Base-by-base conservation (phyloP, 176 grass and related monocot genomes). In the Eragrostis nindensis region DNA sequence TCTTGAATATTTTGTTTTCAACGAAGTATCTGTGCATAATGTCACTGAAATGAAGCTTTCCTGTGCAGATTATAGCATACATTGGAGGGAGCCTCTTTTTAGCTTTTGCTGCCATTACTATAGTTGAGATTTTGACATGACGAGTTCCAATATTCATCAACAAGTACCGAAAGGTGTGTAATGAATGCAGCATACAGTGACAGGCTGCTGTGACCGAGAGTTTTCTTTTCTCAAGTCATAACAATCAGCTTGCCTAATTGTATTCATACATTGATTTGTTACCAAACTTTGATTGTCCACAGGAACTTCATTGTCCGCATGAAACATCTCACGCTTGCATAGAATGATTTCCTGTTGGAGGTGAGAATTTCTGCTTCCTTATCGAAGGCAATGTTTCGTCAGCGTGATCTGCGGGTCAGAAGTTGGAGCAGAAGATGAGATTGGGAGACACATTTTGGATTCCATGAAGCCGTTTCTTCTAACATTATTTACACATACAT, bases 81-180 rank as follows among this genome's bases (percentile, higher is more conserved):
- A 80, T 95, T 90, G 96, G 96, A 84, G 96, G 96, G 53, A 83
- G 82, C 42, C 92, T 99, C 32, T 93, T 99, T 81, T 78, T 99
- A 84, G 92, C 90, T 50, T 99, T 95, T 90, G 96, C 96, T 48
- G 89, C 82, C 3, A 80, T 95, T 55, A 95, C 96, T 56, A 71
- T 99, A 68, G 24, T 91, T 52, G 96, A 99, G 85, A 99, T 99
- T 29, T 75, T 84, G 44, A 93, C 25, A 82, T 95, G 64, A 45
- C 22, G 61, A 26, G 71, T 66, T 57, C 41, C 66, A 72, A 55
- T 67, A 52, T 79, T 85, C 59, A 27, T 68, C 40, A 36, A 75
- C 62, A 74, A 24, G 38, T 65, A 64, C 42, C 19, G 9, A 71
- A 53, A 79, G 89, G 77, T 87, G 32, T 72, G 74, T 80, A 55